phyloP scores from a whole-genome alignment of 2,329 filamentous ascomycete genomes.

The Sclerotinia nivalis region DNA sequence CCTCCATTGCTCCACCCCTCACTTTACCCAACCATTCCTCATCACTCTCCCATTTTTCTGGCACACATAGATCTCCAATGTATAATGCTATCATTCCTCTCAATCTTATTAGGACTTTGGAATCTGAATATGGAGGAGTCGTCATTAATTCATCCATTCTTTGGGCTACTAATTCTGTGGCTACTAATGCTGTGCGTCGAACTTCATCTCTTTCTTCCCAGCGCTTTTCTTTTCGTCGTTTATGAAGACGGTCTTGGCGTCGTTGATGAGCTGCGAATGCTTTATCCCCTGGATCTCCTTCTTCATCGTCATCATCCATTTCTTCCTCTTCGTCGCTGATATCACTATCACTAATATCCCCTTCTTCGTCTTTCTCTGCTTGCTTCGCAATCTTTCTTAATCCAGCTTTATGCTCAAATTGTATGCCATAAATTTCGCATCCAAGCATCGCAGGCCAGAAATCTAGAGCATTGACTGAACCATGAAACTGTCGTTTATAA shows the following conservation, averaged over 20 bases:
- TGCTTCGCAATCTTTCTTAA: constrained; percentile 45
- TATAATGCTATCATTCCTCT: constrained; percentile 75
- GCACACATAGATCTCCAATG: constrained; percentile 66
- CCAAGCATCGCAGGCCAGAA: constrained; percentile 83
- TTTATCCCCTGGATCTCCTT: constrained; percentile 28
- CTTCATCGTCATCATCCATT: constrained; percentile 27
- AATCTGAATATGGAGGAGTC: constrained; percentile 69
- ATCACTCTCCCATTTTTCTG: constrained; percentile 36
- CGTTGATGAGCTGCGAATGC: constrained; percentile 31
- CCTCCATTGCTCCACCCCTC: constrained; percentile 19
- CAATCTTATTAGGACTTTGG: constrained; percentile 65
- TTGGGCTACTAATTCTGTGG: constrained; percentile 62
- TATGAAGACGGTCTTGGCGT: constrained; percentile 25
- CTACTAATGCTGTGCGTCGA: constrained; percentile 36
- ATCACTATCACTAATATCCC: constrained; percentile 29
- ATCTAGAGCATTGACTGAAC: constrained; percentile 65
- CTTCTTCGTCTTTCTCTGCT: constrained; percentile 33
- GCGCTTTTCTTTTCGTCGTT: constrained; percentile 31
- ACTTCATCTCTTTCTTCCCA: constrained; percentile 39
- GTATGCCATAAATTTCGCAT: constrained; percentile 75
- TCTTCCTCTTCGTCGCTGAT: constrained; percentile 27
- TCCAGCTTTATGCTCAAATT: constrained; percentile 57
- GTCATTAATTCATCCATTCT: constrained; percentile 72
- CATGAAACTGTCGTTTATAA: constrained; percentile 59
- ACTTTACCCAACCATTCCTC: constrained; percentile 27